A percentile compares a stretch with the other conserved stretches of the same genome.
These are phyloP conservation scores for Penicillium fuscoglaucum DNA, from an alignment of 2,329 filamentous ascomycete genomes.

Conservation along the genomic window DNA sequence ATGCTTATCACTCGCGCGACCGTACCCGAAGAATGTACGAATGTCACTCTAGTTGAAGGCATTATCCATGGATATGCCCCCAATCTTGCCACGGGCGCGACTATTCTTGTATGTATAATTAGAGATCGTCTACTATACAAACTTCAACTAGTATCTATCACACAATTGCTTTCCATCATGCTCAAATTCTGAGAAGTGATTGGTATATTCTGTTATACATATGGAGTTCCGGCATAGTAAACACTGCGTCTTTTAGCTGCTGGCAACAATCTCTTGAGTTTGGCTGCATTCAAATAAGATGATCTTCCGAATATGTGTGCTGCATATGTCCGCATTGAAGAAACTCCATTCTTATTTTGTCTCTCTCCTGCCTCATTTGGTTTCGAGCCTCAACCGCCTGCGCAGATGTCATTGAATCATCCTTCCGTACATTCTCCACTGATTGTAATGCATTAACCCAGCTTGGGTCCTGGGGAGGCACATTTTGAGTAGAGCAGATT, in stretches of 20 bases:
- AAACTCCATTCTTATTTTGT: neutral
- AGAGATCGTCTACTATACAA: no score
- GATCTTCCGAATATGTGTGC: neutral
- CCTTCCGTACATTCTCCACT: neutral
- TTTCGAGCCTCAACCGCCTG: neutral
- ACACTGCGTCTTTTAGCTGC: neutral
- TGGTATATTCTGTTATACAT: no score
- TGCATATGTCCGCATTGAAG: neutral
- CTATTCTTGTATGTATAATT: no score
- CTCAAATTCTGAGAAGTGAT: no score
- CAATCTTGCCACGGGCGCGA: no score
- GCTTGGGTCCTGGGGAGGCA: constrained; percentile 19
- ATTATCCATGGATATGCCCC: no score
- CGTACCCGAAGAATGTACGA: no score
- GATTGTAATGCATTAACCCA: constrained; percentile 5
- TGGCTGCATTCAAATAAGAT: neutral
- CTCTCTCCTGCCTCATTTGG: neutral
- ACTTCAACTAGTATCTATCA: no score
- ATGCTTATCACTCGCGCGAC: no score
- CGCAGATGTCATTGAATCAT: neutral
- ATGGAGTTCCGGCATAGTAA: neutral
- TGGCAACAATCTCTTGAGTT: neutral
- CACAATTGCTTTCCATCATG: no score
- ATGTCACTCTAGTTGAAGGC: no score
- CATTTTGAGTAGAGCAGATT: constrained; percentile 20